Base-by-base conservation (phyloP, 305 asterid genomes). In the Solanum hybrid region DNA sequence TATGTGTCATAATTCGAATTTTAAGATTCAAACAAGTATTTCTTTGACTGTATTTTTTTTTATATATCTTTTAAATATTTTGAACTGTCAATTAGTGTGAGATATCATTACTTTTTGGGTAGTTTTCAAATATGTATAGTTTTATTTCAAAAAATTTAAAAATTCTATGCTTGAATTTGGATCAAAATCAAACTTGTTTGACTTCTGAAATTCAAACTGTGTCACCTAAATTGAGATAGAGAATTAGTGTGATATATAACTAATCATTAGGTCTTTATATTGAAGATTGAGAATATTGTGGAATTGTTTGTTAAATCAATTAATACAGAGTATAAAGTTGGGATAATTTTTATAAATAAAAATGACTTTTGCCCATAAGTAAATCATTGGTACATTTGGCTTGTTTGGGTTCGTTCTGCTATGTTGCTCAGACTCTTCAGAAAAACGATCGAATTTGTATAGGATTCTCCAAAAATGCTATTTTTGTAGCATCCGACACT, bases 401-500 rank as follows among this genome's bases (percentile, higher is more conserved):
- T 24, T 37, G n/a, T 79, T 79, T 24, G 20, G 22, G n/a, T 79
- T 79, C 22, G 0, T 79, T 7, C 20, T 79, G 5, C 31, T 14
- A 26, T 26, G 1, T 3, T 73, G 37, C n/a, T 73, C 1, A 0
- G 3, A 29, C n/a, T 73, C 6, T 73, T 17, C 3, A 73, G 10
- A 73, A 29, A 73, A 5, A 0, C 10, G 0, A 5, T 6, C 0
- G 2, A 73, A 29, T 4, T 0, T 6, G 35, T 73, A 6, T 6
- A 0, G n/a, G 11, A 73, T 73, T 29, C n/a, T 72, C 20, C 5
- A 69, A 69, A 69, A 69, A 69, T 69, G 8, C 10, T 4, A 69
- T 69, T 73, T 73, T 73, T 73, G 36, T 1, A 71, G 77, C 3
- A 71, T 71, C 20, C 1, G 9, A 71, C 34, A 71, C 34, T 11